Evolutionary conservation across 768 basidiomycete genomes (phyloP).

Genomic region (Crucibulum laeve): DNA sequence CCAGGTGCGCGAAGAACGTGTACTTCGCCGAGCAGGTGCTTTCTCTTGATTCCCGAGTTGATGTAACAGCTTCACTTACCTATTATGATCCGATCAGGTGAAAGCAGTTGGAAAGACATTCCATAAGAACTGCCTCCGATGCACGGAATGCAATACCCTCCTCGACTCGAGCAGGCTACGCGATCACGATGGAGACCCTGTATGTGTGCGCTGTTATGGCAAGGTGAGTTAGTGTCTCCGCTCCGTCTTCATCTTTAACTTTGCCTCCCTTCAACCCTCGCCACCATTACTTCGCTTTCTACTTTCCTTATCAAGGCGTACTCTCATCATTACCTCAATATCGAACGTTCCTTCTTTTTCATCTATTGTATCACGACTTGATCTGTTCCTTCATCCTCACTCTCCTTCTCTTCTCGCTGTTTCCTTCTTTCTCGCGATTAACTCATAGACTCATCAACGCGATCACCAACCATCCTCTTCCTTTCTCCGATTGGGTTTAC

Average conservation of each 20-base stretch:
- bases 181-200: constrained; percentile 71
- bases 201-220: constrained; percentile 69
- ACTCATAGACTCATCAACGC: too few relatives aligned
- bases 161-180: constrained; percentile 72
- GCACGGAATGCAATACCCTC: constrained; percentile 60
- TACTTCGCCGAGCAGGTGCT: constrained; percentile 82
- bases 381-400: too few relatives aligned
- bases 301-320: too few relatives aligned
- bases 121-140: constrained; percentile 77
- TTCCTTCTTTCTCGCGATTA: too few relatives aligned
- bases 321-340: too few relatives aligned
- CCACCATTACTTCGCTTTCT: too few relatives aligned
- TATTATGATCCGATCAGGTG: constrained; percentile 29
- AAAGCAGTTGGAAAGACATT: constrained; percentile 80
- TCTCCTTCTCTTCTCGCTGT: too few relatives aligned
- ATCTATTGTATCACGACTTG: too few relatives aligned
- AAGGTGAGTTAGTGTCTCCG: constrained; percentile 37
- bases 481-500: too few relatives aligned
- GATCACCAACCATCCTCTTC: too few relatives aligned
- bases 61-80: background rate
- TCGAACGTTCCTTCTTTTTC: too few relatives aligned
- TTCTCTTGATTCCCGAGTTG: background rate
- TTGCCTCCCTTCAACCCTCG: too few relatives aligned
- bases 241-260: background rate
- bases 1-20: constrained; percentile 68